Conservation (phyloP, 1,284 basidiomycete genomes). For the Microbotryum saponariae region DNA sequence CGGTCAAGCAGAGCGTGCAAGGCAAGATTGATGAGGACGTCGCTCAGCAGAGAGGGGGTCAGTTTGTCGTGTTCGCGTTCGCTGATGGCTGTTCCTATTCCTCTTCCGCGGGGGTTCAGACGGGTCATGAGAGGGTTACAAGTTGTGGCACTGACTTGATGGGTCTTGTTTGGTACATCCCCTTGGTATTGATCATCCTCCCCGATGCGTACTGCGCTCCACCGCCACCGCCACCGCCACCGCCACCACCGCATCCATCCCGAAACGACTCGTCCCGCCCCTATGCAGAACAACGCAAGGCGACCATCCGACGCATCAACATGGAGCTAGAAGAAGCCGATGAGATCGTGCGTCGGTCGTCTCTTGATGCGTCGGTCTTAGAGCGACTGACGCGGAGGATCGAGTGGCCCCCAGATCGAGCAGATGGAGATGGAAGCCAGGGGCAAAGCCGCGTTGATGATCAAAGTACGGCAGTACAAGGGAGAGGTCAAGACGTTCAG, state of each 20-base stretch:
- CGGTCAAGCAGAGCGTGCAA: slow-evolving; percentile 2
- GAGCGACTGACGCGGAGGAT: background rate
- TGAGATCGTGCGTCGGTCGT: slow-evolving; percentile 22
- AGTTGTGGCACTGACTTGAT: background rate
- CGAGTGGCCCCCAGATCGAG: slow-evolving; percentile 14
- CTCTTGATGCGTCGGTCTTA: background rate
- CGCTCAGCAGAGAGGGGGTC: slow-evolving; percentile 19
- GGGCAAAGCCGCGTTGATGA: slow-evolving; percentile 20
- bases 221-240: no score
- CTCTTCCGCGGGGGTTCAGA: background rate
- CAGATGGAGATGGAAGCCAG: slow-evolving; percentile 24
- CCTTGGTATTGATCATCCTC: background rate
- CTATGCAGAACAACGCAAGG: slow-evolving; percentile 23
- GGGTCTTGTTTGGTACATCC: background rate
- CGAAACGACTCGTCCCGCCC: background rate
- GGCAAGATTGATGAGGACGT: slow-evolving; percentile 15
- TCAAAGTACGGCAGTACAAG: slow-evolving; percentile 15
- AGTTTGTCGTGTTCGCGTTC: background rate
- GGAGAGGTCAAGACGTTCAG: slow-evolving; percentile 9
- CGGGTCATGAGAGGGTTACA: background rate
- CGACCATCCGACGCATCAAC: slow-evolving; percentile 14
- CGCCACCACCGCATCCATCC: background rate
- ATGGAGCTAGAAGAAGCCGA: slow-evolving; percentile 30
- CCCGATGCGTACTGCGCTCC: no score
- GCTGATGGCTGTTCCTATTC: no score